Conservation (phyloP, 208 protist genomes). For the Kentomonas sorsogonicus region DNA sequence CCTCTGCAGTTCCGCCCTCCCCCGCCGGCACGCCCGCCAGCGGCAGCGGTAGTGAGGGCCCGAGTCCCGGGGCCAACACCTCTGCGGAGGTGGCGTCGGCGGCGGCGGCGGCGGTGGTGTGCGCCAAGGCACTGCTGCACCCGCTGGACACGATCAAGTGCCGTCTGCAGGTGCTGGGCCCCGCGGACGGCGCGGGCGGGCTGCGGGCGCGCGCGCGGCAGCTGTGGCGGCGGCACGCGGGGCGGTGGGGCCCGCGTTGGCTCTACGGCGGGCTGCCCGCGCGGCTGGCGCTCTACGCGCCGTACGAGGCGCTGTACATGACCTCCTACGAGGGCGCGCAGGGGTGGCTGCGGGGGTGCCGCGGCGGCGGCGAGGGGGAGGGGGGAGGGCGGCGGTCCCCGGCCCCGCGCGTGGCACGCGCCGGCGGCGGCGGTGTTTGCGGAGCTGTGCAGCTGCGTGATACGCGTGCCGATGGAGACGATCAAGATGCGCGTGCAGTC, state of each 20-base stretch:
- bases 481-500: slow-evolving; percentile 81
- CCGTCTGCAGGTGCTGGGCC: slow-evolving; percentile 47
- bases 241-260: slow-evolving; percentile 50
- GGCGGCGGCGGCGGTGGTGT: slow-evolving; percentile 33
- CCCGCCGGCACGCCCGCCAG: background rate
- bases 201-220: slow-evolving; percentile 12
- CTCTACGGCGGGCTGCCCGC: slow-evolving; percentile 70
- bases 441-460: slow-evolving; percentile 44
- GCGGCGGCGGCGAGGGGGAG: background rate
- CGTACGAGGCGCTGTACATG: slow-evolving; percentile 75
- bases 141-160: slow-evolving; percentile 84
- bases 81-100: slow-evolving; percentile 32
- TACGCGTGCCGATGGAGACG: slow-evolving; percentile 83
- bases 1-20: background rate
- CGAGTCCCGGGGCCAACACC: background rate
- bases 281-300: slow-evolving; percentile 69
- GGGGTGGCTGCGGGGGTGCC: slow-evolving; percentile 11
- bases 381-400: background rate
- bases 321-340: slow-evolving; percentile 44
- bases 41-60: background rate
- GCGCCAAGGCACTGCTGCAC: slow-evolving; percentile 73
- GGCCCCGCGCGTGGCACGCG: slow-evolving; percentile 27
- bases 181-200: background rate
- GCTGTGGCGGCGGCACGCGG: slow-evolving; percentile 38
- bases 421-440: slow-evolving; percentile 38